These are phyloP conservation scores for Suillus spraguei DNA, from an alignment of 768 basidiomycete species.

Conservation along the genomic window DNA sequence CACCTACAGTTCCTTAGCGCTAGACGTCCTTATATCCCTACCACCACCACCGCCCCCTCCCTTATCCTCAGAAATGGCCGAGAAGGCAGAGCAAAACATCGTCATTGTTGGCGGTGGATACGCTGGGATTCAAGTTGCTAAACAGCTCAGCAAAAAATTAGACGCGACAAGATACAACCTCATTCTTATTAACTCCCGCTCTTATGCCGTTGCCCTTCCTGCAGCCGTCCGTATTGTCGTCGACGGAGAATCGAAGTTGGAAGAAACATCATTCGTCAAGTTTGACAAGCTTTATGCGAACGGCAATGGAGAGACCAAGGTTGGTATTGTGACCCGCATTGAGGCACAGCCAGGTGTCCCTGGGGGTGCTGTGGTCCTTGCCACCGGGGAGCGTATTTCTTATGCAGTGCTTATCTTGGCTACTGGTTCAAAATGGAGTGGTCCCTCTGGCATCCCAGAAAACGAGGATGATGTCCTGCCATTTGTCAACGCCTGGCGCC, in stretches of 20 bases:
- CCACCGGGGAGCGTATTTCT: conserved; percentile 47
- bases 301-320: conserved; percentile 42
- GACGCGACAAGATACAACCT: conserved; percentile 50
- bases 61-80: conserved; percentile 13
- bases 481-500: conserved; percentile 35
- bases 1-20: background rate
- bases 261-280: conserved; percentile 50
- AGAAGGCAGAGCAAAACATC: conserved; percentile 36
- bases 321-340: conserved; percentile 43
- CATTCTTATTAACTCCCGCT: conserved; percentile 54
- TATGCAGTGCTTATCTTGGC: conserved; percentile 64
- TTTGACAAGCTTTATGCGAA: conserved; percentile 51
- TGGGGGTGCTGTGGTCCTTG: conserved; percentile 54
- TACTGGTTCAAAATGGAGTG: conserved; percentile 57
- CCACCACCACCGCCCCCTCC: background rate
- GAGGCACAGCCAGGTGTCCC: conserved; percentile 32
- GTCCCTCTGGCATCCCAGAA: conserved; percentile 48
- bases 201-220: conserved; percentile 53
- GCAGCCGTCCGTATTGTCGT: conserved; percentile 57
- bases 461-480: conserved; percentile 28
- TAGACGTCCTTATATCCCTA: background rate
- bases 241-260: conserved; percentile 33
- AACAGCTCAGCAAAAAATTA: conserved; percentile 52
- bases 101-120: conserved; percentile 59
- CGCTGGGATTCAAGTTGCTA: conserved; percentile 48